Conservation (phyloP, 2,329 filamentous ascomycete species). For the Thelonectria rubi region DNA sequence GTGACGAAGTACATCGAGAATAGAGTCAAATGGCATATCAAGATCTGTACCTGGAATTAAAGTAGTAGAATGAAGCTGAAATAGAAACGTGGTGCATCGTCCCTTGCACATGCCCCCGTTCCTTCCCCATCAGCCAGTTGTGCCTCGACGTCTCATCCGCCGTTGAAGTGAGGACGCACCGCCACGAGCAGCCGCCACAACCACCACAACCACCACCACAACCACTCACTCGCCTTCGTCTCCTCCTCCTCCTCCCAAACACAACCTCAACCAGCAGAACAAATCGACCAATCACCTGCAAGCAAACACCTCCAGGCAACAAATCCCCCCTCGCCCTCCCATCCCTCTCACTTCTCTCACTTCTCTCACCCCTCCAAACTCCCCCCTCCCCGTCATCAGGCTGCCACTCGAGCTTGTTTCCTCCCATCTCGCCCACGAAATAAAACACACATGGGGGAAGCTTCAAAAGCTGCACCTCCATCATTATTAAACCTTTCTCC, state of each 20-base stretch:
- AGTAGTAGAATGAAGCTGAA: background rate
- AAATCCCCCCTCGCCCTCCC: background rate
- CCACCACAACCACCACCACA: background rate
- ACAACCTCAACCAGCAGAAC: background rate
- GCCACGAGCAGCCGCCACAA: background rate
- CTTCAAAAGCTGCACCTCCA: background rate
- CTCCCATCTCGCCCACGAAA: background rate
- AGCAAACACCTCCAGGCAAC: background rate
- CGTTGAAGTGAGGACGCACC: no score
- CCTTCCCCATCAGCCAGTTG: no score
- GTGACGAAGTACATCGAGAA: no score
- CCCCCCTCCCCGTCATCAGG: background rate
- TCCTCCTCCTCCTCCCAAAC: background rate
- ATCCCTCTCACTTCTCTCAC: no score
- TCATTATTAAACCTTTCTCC: background rate
- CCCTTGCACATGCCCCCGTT: background rate
- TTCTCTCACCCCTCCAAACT: background rate
- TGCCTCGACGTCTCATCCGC: no score
- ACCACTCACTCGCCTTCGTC: background rate
- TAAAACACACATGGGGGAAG: background rate
- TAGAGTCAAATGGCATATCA: background rate
- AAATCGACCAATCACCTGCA: background rate
- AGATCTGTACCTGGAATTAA: background rate
- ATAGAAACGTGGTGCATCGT: background rate
- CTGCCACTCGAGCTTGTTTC: constrained; percentile 1